phyloP scores from a whole-genome alignment of 352 stramenopile genomes.

The Globisporangium paroecandrum region DNA sequence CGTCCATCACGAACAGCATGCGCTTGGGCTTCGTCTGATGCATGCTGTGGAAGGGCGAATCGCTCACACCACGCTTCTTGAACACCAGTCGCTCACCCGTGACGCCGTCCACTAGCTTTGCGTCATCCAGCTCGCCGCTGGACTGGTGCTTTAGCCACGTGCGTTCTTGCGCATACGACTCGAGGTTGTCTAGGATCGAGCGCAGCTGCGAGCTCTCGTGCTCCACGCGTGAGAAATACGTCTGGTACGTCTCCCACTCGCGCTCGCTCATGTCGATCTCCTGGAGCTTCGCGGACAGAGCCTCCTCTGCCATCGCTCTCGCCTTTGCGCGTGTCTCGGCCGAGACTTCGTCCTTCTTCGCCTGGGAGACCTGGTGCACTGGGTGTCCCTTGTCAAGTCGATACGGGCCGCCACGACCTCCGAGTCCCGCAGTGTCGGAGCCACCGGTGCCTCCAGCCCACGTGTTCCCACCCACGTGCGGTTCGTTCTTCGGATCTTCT shows the following conservation, averaged over 20 bases:
- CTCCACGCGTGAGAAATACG: slow-evolving; percentile 70
- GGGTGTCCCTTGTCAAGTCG: slow-evolving; percentile 91
- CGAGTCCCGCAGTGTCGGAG: slow-evolving; percentile 91
- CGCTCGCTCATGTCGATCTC: slow-evolving; percentile 86
- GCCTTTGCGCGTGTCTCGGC: slow-evolving; percentile 72
- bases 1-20: slow-evolving; percentile 92
- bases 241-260: slow-evolving; percentile 78
- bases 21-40: slow-evolving; percentile 58
- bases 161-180: slow-evolving; percentile 83
- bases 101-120: slow-evolving; percentile 91
- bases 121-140: slow-evolving; percentile 94
- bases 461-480: slow-evolving; percentile 93
- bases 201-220: slow-evolving; percentile 75
- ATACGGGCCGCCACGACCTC: slow-evolving; percentile 93
- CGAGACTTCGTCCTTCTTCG: slow-evolving; percentile 91
- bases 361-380: slow-evolving; percentile 93
- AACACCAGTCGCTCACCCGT: slow-evolving; percentile 92
- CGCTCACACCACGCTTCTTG: slow-evolving; percentile 85
- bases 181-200: slow-evolving; percentile 77
- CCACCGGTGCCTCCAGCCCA: slow-evolving; percentile 93
- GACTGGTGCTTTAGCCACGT: slow-evolving; percentile 93
- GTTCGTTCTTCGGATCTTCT: slow-evolving; percentile 91
- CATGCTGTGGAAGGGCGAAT: slow-evolving; percentile 45
- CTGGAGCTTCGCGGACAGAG: slow-evolving; percentile 59
- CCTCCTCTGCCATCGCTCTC: slow-evolving; percentile 66